phyloP scores from a whole-genome alignment of 495 filamentous ascomycete genomes.

The Cryomyces minteri region DNA sequence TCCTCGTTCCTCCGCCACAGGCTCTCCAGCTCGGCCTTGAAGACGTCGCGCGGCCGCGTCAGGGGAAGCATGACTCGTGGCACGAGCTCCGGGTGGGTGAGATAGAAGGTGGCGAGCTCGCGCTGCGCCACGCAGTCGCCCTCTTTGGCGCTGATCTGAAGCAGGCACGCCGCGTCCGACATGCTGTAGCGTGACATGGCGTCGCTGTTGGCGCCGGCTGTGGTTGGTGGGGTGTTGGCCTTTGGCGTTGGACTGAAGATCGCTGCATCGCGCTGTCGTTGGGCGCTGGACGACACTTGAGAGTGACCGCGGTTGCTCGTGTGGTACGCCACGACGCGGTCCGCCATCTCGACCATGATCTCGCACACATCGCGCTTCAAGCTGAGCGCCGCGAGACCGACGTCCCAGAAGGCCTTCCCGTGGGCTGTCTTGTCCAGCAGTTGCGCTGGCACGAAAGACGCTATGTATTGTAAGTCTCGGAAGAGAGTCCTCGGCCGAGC shows the following conservation, averaged over 20 bases:
- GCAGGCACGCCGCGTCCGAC: constrained; percentile 77
- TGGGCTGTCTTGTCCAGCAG: constrained; percentile 71
- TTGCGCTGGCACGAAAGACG: constrained; percentile 67
- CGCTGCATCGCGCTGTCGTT: not conserved
- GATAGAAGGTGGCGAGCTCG: constrained; percentile 84
- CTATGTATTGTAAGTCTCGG: constrained; percentile 89
- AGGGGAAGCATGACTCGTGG: constrained; percentile 71
- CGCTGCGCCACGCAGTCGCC: constrained; percentile 83
- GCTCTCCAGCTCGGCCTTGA: constrained; percentile 77
- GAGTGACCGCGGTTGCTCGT: constrained; percentile 28
- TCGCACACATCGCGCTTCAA: constrained; percentile 80
- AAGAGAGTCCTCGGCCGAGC: constrained; percentile 82
- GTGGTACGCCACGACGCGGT: constrained; percentile 48
- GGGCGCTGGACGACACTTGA: not conserved
- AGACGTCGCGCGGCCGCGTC: constrained; percentile 71
- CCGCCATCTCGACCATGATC: constrained; percentile 76
- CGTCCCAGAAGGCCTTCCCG: constrained; percentile 90
- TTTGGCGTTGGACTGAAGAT: not conserved
- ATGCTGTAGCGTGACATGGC: constrained; percentile 40
- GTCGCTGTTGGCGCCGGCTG: constrained; percentile 5
- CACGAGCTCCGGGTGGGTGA: constrained; percentile 80
- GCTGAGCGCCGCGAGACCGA: constrained; percentile 68
- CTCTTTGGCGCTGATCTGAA: constrained; percentile 88
- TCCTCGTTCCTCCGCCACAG: constrained; percentile 33
- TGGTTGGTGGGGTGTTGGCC: not conserved